These are phyloP conservation scores for Sarcodon aspratus DNA, from an alignment of 768 basidiomycete species.

Conservation along the genomic window DNA sequence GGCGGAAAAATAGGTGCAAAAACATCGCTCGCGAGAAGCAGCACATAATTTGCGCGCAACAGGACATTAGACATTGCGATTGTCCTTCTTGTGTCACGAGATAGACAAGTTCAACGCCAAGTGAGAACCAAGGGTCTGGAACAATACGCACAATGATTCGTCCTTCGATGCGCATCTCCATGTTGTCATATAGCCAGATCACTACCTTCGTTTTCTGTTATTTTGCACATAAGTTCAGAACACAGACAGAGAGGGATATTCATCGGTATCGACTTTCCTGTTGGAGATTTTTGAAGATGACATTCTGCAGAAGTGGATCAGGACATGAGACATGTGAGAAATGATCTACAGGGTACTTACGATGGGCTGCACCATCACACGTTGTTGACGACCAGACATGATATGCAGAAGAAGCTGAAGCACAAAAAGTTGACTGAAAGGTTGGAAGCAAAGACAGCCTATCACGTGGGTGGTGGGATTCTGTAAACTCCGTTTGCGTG, in stretches of 20 bases:
- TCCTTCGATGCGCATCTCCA: conserved; percentile 94
- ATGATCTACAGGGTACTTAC: conserved; percentile 33
- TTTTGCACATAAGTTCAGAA: conserved; percentile 2
- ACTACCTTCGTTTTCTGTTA: conserved; percentile 70
- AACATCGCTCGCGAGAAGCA: neutral
- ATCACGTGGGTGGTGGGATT: no score
- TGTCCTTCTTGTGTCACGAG: conserved; percentile 4
- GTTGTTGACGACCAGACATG: conserved; percentile 90
- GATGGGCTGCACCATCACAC: conserved; percentile 99
- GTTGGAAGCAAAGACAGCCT: no score
- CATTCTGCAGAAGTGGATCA: conserved; percentile 45
- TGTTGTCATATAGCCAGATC: conserved; percentile 96
- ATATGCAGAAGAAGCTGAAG: neutral
- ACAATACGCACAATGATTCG: conserved; percentile 75
- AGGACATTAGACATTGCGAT: neutral
- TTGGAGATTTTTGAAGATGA: conserved; percentile 97
- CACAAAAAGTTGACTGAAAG: neutral
- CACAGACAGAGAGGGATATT: conserved; percentile 3
- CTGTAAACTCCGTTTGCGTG: no score
- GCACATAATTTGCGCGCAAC: no score
- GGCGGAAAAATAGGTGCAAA: neutral
- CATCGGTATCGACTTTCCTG: conserved; percentile 32
- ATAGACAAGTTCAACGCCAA: conserved; percentile 26
- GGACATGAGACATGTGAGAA: conserved; percentile 6
- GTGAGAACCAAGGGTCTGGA: conserved; percentile 15